Evolutionary conservation across 2,329 filamentous ascomycete genomes (phyloP).

Genomic region (Xenoacremonium recifei): DNA sequence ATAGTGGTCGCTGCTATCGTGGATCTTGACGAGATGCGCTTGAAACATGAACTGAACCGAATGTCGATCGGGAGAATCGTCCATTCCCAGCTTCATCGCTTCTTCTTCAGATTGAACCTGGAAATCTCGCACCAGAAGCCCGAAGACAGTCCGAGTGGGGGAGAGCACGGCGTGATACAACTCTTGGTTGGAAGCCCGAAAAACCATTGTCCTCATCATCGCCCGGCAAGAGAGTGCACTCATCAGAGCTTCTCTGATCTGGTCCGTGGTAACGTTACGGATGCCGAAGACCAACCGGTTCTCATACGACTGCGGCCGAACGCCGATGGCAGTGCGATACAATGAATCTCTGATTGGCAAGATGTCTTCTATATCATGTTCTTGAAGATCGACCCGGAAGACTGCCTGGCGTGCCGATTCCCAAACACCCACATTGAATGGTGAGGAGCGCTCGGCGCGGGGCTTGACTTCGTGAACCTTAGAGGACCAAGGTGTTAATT

Average conservation of each 20-base stretch:
- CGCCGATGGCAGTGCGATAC: conserved; percentile 28
- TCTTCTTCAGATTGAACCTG: conserved; percentile 20
- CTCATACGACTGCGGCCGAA: conserved; percentile 34
- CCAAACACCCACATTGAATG: neutral
- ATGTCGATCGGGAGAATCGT: conserved; percentile 15
- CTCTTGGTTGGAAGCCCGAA: conserved; percentile 10
- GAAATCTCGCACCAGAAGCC: conserved; percentile 23
- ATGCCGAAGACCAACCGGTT: conserved; percentile 32
- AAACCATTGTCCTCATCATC: conserved; percentile 30
- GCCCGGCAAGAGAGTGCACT: conserved; percentile 25
- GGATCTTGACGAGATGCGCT: conserved; percentile 22
- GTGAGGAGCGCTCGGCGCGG: neutral
- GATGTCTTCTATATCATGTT: conserved; percentile 26
- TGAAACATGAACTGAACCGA: conserved; percentile 31
- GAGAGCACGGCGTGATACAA: conserved; percentile 29
- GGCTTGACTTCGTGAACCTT: neutral
- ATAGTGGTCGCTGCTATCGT: conserved; percentile 13
- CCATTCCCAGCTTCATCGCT: conserved; percentile 16
- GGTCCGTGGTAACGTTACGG: conserved; percentile 10
- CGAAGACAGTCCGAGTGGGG: conserved; percentile 19
- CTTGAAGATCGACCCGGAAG: conserved; percentile 14
- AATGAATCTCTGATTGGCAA: conserved; percentile 29
- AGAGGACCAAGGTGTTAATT: too few relatives aligned
- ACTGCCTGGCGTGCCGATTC: conserved; percentile 7
- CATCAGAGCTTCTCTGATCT: conserved; percentile 27